phyloP scores from a whole-genome alignment of 495 filamentous ascomycete species.

The Aspergillus diversus region DNA sequence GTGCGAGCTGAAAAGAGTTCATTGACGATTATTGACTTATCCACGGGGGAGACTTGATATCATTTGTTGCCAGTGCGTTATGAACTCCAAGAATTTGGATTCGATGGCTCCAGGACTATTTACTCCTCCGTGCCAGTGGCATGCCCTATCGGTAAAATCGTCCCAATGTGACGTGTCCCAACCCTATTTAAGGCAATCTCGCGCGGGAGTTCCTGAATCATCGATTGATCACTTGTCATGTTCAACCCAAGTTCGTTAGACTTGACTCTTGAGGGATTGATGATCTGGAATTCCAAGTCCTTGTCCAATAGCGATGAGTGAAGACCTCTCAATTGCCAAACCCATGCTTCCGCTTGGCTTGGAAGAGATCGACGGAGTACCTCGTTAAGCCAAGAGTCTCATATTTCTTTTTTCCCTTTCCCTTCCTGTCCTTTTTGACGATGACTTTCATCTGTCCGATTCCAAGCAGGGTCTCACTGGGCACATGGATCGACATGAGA shows the following conservation, averaged over 20 bases:
- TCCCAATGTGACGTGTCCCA: background rate
- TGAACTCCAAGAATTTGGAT: background rate
- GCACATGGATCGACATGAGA: slow-evolving; percentile 11
- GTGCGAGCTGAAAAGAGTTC: slow-evolving; percentile 1
- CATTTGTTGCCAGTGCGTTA: background rate
- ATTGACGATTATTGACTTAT: background rate
- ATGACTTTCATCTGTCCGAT: background rate
- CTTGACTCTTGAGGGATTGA: too few relatives aligned
- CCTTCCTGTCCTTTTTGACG: background rate
- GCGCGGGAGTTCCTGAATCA: background rate
- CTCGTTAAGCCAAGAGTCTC: background rate
- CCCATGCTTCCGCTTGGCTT: background rate
- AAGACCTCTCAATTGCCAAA: slow-evolving; percentile 1
- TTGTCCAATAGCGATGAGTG: background rate
- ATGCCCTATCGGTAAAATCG: background rate
- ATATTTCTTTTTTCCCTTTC: background rate
- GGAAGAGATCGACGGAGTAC: slow-evolving; percentile 7
- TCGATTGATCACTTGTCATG: too few relatives aligned
- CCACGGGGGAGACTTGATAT: background rate
- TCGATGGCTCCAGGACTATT: background rate
- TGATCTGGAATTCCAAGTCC: background rate
- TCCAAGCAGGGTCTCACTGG: background rate
- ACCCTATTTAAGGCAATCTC: background rate
- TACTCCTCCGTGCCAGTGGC: background rate
- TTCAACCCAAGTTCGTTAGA: too few relatives aligned